Evolutionary conservation across 306 rosid species (phyloP).

Genomic region (Hippophae tibetana): DNA sequence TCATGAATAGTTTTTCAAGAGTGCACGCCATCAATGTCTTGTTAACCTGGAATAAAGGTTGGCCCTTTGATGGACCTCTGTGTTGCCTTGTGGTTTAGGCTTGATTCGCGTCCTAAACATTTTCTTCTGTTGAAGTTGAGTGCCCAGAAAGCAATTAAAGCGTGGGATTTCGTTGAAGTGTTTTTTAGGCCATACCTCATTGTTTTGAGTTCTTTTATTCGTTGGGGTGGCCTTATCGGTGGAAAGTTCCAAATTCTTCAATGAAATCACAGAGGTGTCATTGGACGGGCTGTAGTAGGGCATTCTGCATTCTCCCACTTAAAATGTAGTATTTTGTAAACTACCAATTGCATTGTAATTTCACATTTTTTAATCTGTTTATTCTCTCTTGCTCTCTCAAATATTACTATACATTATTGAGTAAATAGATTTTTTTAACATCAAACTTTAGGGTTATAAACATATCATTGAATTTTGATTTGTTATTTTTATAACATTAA

Average conservation of each 20-base stretch:
- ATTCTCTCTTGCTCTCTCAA: too few species aligned
- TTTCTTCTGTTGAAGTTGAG: slow-evolving; percentile 1
- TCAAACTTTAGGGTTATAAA: too few species aligned
- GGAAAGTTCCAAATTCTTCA: background rate
- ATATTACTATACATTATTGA: too few species aligned
- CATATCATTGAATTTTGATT: too few species aligned
- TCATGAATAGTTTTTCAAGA: slow-evolving; percentile 19
- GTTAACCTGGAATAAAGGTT: slow-evolving; percentile 8
- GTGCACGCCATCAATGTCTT: slow-evolving; percentile 3
- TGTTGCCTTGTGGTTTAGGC: background rate
- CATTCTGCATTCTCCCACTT: background rate
- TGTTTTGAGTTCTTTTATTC: slow-evolving; percentile 3
- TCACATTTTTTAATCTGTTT: too few species aligned
- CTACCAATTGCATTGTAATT: too few species aligned
- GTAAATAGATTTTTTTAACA: too few species aligned
- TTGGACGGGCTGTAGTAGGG: background rate
- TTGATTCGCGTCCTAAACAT: background rate
- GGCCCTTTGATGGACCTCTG: background rate
- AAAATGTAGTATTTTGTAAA: too few species aligned
- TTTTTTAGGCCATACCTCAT: background rate
- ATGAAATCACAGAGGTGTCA: background rate
- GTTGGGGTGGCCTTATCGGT: background rate
- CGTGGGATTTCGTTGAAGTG: slow-evolving; percentile 5
- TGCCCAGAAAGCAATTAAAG: background rate
- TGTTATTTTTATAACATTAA: too few species aligned